These are phyloP conservation scores for Papiliotrema flavescens DNA, from an alignment of 1,284 basidiomycete species.

Conservation along the genomic window DNA sequence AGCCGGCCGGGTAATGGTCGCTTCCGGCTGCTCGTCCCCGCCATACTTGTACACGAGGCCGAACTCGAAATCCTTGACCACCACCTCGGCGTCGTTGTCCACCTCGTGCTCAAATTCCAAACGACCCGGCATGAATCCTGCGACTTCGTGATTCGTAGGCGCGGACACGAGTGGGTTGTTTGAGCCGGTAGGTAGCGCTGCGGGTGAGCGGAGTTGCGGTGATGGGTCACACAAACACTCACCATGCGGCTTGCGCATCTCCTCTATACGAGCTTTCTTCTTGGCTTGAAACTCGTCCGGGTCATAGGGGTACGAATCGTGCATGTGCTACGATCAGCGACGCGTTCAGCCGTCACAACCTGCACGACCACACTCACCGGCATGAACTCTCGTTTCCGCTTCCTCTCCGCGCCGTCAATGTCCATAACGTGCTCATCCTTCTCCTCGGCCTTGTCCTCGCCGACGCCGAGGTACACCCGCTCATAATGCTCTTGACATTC, in stretches of 20 bases:
- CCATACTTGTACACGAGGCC: conserved; percentile 80
- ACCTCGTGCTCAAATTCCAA: conserved; percentile 96
- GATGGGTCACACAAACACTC: conserved; percentile 17
- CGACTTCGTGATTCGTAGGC: conserved; percentile 90
- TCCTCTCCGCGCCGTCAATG: conserved; percentile 10
- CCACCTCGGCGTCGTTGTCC: conserved; percentile 92
- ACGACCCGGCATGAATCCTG: conserved; percentile 89
- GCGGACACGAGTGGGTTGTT: conserved; percentile 80
- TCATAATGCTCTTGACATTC: conserved; percentile 92
- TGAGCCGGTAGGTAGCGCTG: conserved; percentile 46
- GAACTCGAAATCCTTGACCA: conserved; percentile 95
- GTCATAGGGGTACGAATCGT: conserved; percentile 66
- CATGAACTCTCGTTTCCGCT: conserved; percentile 52
- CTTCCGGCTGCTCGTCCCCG: conserved; percentile 70
- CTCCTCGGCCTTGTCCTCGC: conserved; percentile 16
- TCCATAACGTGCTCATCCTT: conserved; percentile 10
- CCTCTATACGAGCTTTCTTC: conserved; percentile 78
- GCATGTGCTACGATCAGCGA: conserved; percentile 56
- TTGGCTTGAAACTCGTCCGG: conserved; percentile 77
- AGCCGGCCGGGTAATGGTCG: conserved; percentile 33
- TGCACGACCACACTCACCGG: conserved; percentile 54
- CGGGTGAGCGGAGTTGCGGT: background rate
- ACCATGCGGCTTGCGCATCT: conserved; percentile 52
- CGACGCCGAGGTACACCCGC: conserved; percentile 64
- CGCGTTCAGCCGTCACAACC: background rate